Conservation (phyloP, 148 eudicot species). For the Talinum fruticosum region DNA sequence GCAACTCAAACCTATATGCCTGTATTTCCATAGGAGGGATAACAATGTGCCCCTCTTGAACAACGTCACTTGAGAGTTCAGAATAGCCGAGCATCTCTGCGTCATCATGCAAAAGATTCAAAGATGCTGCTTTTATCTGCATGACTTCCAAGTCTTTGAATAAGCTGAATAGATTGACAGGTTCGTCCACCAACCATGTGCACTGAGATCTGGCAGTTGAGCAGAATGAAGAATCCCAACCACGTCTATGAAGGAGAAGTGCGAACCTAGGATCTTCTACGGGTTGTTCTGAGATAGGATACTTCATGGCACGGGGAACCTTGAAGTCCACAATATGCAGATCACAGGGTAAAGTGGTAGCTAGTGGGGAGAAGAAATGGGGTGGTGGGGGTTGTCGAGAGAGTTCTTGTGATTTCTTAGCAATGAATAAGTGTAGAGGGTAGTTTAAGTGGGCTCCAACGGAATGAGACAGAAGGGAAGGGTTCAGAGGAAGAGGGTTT, state of each 20-base stretch:
- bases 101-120: slow-evolving; percentile 91
- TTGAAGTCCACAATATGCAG: slow-evolving; percentile 80
- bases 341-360: slow-evolving; percentile 81
- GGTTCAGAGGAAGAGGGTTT: slow-evolving; percentile 55
- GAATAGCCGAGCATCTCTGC: slow-evolving; percentile 78
- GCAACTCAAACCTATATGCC: slow-evolving; percentile 75
- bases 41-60: slow-evolving; percentile 74
- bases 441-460: slow-evolving; percentile 77
- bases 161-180: slow-evolving; percentile 61
- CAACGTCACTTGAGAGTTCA: slow-evolving; percentile 59
- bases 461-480: slow-evolving; percentile 81
- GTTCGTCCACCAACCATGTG: slow-evolving; percentile 56
- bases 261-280: slow-evolving; percentile 53
- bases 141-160: slow-evolving; percentile 63
- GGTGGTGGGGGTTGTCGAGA: slow-evolving; percentile 70
- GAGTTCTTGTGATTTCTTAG: slow-evolving; percentile 63
- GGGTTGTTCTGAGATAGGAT: slow-evolving; percentile 50
- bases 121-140: slow-evolving; percentile 61
- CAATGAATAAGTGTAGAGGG: slow-evolving; percentile 64
- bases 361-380: slow-evolving; percentile 66
- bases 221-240: slow-evolving; percentile 82
- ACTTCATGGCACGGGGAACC: slow-evolving; percentile 79
- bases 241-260: slow-evolving; percentile 63
- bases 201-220: slow-evolving; percentile 64
- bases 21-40: slow-evolving; percentile 96